phyloP scores from a whole-genome alignment of 2,329 filamentous ascomycete genomes.

The Diaporthe caulivora region DNA sequence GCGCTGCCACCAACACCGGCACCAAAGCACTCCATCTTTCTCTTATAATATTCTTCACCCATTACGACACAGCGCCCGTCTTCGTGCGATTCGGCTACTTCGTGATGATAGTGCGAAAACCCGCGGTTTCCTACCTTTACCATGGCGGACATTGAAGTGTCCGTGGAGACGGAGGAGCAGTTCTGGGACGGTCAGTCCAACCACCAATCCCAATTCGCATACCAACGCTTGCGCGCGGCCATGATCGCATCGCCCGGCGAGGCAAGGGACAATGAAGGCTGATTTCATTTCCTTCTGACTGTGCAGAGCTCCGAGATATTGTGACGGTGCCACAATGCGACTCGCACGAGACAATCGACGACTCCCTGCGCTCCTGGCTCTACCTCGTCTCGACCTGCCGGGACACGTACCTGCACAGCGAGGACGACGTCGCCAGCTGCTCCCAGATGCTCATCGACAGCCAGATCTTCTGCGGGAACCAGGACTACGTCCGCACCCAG shows the following conservation, averaged over 20 bases:
- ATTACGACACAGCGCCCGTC: background rate
- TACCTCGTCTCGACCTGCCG: slow-evolving; percentile 81
- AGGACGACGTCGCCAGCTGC: slow-evolving; percentile 85
- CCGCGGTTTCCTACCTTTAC: slow-evolving; percentile 42
- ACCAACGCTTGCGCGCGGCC: background rate
- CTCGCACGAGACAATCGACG: slow-evolving; percentile 77
- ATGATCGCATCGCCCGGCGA: background rate
- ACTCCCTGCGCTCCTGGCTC: slow-evolving; percentile 87
- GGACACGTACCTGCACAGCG: slow-evolving; percentile 79
- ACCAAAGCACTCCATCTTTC: background rate
- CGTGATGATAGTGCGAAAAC: slow-evolving; percentile 38
- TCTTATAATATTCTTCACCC: too few relatives aligned
- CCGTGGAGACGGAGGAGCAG: slow-evolving; percentile 83
- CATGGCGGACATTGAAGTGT: slow-evolving; percentile 76
- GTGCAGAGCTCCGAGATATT: slow-evolving; percentile 61
- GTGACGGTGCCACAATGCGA: slow-evolving; percentile 59
- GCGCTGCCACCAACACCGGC: background rate
- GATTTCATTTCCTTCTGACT: background rate
- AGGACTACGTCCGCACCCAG: slow-evolving; percentile 90
- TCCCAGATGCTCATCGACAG: slow-evolving; percentile 83
- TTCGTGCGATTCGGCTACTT: slow-evolving; percentile 25
- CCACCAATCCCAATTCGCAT: slow-evolving; percentile 34
- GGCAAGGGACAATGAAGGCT: background rate
- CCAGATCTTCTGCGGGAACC: slow-evolving; percentile 78
- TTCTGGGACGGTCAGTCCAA: slow-evolving; percentile 83